These are phyloP conservation scores for Aspergillus sp. DNA, from an alignment of 2,329 filamentous ascomycete species.

Conservation along the genomic window DNA sequence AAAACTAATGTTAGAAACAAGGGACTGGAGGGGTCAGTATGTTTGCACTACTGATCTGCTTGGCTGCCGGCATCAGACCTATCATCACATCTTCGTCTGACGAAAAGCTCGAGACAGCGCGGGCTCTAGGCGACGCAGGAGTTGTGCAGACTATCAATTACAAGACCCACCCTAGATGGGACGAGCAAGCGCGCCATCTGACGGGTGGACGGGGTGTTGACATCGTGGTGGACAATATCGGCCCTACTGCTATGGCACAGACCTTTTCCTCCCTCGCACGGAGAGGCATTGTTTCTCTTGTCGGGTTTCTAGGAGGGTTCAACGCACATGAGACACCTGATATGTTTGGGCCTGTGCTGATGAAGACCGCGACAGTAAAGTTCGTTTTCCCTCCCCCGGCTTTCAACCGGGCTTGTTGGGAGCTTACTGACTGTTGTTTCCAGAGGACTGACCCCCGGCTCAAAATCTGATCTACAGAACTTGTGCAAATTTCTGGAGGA, in stretches of 20 bases:
- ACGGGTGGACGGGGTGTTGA: constrained; percentile 53
- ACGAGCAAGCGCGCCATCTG: constrained; percentile 43
- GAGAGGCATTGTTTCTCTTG: not conserved
- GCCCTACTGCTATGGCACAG: not conserved
- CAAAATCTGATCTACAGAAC: not conserved
- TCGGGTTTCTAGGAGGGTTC: not conserved
- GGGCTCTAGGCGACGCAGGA: constrained; percentile 4
- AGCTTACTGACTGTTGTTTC: not conserved
- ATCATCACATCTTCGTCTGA: constrained; percentile 18
- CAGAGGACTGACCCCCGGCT: not conserved
- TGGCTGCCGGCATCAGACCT: constrained; percentile 4
- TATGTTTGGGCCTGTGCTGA: not conserved
- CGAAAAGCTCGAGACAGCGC: constrained; percentile 13
- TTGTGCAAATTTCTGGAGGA: not conserved
- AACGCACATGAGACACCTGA: not conserved
- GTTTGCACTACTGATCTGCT: constrained; percentile 8
- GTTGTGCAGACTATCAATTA: constrained; percentile 11
- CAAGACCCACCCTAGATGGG: constrained; percentile 8
- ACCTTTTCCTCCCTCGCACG: not conserved
- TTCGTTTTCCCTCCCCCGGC: not conserved
- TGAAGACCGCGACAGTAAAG: not conserved
- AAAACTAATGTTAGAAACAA: too few species aligned
- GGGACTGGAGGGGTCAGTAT: constrained; percentile 10
- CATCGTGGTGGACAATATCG: not conserved
- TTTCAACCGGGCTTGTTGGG: not conserved